Base-by-base conservation (phyloP, 129 eudicot genomes). In the Lactuca saligna region DNA sequence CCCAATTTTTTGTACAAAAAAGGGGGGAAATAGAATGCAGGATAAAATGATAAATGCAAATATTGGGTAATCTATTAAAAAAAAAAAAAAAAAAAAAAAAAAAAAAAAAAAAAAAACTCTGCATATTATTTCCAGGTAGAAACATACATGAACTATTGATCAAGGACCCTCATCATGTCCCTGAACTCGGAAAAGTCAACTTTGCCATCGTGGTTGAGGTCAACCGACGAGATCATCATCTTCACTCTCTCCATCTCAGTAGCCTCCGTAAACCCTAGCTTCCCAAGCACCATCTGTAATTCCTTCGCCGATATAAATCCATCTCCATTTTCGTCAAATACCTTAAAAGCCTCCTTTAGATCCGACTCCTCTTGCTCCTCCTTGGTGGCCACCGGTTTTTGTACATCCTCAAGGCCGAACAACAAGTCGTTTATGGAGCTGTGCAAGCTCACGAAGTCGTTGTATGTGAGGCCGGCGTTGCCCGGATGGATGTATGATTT, bases 221-320 rank as follows among this genome's bases (percentile, higher is more conserved):
- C 96, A 62, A 88, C 96, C 7, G 89, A 83, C 16, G 92, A 85
- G 13, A 88, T 88, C 96, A 88, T 88, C 76, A 54, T 63, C 83
- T 85, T 82, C 29, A 88, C 92, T 35, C 87, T 74, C 8, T 63
- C 87, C 54, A 88, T 51, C 71, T 86, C 91, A 2, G 42, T 55
- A 1, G 85, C 87, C 54, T 85, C 92, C 10, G 62, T 66, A 70
- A 88, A 78, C 16, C 96, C 96, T 2, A 88, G 69, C 63, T 88
- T 88, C 6, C 79, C 79, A 10, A 88, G 80, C 63, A 88, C 96
- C 16, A 63, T 65, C 68, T 88, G 96, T 76, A 88, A 57, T 65
- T 88, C 96, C 70, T 16, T 75, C 3, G 96, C 96, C n/a, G 96
- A 88, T 51, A 88, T 88, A 73, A 58, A 88, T 0, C 96, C 96